These are phyloP conservation scores for Aspergillus quadrilineatus DNA, from an alignment of 2,329 filamentous ascomycete genomes.

Conservation along the genomic window DNA sequence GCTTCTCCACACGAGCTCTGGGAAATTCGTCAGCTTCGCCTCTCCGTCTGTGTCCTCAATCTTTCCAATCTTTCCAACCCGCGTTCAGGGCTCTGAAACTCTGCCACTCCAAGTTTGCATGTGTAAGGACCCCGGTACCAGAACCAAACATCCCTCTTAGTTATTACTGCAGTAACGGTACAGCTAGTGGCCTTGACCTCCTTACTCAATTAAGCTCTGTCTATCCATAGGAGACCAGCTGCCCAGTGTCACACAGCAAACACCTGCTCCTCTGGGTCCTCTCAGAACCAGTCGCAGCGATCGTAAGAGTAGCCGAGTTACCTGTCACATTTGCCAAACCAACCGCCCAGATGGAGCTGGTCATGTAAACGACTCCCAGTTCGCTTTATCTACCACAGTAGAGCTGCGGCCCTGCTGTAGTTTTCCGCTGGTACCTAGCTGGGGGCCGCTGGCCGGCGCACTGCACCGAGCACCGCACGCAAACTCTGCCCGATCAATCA, in stretches of 20 bases:
- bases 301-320: neutral
- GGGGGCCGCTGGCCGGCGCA: too few relatives aligned
- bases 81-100: conserved; percentile 2
- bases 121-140: neutral
- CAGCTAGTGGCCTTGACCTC: neutral
- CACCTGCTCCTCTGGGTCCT: neutral
- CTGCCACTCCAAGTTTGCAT: neutral
- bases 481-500: neutral
- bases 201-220: conserved; percentile 7
- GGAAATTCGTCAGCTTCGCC: conserved; percentile 6
- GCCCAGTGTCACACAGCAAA: conserved; percentile 2
- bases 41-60: neutral
- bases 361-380: neutral
- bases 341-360: neutral
- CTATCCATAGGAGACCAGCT: neutral
- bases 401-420: neutral
- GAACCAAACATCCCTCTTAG: neutral
- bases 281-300: neutral
- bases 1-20: conserved; percentile 8
- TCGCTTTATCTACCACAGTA: neutral
- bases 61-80: neutral
- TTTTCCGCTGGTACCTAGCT: neutral
- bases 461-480: neutral
- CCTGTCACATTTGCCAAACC: conserved; percentile 6
- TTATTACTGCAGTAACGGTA: neutral